Percentiles rank a stretch among this genome's conserved stretches.
Conservation (phyloP, 2,329 filamentous ascomycete genomes). For the Trichoderma gracile region DNA sequence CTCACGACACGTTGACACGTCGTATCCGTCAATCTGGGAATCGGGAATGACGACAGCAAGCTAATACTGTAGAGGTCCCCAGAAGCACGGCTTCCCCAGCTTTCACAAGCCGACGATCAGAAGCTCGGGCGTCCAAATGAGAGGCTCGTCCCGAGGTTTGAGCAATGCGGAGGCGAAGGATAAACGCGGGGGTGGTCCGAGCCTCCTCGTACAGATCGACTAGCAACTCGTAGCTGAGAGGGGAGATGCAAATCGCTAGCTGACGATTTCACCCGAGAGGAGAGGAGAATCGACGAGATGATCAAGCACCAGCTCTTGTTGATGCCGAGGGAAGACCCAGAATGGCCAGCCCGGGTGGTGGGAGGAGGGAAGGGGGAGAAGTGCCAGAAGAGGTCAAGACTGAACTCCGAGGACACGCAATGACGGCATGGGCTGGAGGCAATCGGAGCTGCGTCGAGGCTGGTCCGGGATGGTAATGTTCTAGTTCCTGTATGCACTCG, state of each 20-base stretch:
- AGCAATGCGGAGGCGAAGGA: conserved; percentile 7
- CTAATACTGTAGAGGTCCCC: conserved; percentile 2
- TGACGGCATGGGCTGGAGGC: conserved; percentile 20
- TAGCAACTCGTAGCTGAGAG: background rate
- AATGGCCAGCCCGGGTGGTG: background rate
- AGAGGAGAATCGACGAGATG: background rate
- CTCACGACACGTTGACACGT: background rate
- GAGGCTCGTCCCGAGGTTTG: conserved; percentile 25
- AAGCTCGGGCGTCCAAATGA: conserved; percentile 17
- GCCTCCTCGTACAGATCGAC: background rate
- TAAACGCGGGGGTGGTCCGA: conserved; percentile 13
- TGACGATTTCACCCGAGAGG: conserved; percentile 6
- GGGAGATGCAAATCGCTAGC: conserved; percentile 6
- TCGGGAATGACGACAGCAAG: background rate
- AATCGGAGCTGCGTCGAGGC: background rate
- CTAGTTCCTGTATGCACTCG: background rate
- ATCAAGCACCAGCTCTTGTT: conserved; percentile 5
- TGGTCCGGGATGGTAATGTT: conserved; percentile 2
- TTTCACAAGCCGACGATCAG: conserved; percentile 26
- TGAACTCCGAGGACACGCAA: background rate
- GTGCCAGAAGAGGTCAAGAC: conserved; percentile 4
- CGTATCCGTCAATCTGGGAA: conserved; percentile 18
- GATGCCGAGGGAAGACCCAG: conserved; percentile 12
- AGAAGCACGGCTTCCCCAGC: conserved; percentile 21
- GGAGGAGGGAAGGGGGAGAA: background rate